phyloP scores from a whole-genome alignment of 441 rosid species.

The Adansonia rubrostipa region DNA sequence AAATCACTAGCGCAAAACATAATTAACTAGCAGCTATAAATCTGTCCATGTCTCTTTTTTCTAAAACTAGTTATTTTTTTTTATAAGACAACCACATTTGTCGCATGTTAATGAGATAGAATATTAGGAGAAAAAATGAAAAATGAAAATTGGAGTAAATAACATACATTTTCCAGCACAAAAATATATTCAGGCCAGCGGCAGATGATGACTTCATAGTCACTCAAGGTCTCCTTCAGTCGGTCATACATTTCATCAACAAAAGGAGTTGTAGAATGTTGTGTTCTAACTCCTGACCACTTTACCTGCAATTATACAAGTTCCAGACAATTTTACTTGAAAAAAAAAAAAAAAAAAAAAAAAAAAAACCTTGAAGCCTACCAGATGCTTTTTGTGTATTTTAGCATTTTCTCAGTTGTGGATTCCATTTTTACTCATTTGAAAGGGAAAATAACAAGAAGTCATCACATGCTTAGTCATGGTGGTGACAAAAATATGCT shows the following conservation, averaged over 20 bases:
- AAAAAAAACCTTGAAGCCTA: not conserved
- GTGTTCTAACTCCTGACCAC: slow-evolving; percentile 94
- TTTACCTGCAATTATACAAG: slow-evolving; percentile 67
- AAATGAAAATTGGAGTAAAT: slow-evolving; percentile 8
- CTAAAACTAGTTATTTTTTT: not conserved
- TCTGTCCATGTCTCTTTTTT: not conserved
- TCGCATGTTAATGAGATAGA: slow-evolving; percentile 9
- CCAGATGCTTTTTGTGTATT: not conserved
- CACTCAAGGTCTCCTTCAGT: slow-evolving; percentile 68
- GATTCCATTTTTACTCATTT: not conserved
- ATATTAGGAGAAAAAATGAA: not conserved
- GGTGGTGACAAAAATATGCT: not conserved
- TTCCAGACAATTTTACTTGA: slow-evolving; percentile 18
- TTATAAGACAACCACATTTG: not conserved
- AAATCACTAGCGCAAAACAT: not conserved
- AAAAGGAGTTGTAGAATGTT: slow-evolving; percentile 93
- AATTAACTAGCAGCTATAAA: not conserved
- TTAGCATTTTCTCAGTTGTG: not conserved
- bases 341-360: no score
- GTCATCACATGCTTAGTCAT: not conserved
- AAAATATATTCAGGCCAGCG: slow-evolving; percentile 96
- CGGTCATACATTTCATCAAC: slow-evolving; percentile 93
- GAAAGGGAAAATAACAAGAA: not conserved
- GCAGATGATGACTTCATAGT: slow-evolving; percentile 88
- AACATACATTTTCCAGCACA: slow-evolving; percentile 86